Percentiles rank a stretch among this genome's conserved stretches.
These are phyloP conservation scores for Teratosphaeria viscida DNA, from an alignment of 2,329 filamentous ascomycete genomes.

Conservation along the genomic window DNA sequence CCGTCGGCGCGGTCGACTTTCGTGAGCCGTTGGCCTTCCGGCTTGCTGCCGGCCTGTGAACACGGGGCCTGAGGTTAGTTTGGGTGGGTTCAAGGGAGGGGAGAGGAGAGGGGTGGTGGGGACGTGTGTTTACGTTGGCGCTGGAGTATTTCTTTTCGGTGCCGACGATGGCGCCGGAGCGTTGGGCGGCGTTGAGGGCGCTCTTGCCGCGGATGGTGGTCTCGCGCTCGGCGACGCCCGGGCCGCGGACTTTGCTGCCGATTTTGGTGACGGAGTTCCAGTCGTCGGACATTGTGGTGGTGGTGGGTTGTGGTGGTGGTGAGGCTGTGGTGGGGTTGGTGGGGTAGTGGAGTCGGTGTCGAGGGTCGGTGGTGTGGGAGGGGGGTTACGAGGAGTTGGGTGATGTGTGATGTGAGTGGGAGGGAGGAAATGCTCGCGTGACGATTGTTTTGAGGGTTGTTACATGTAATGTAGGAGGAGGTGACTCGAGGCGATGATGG, in stretches of 20 bases:
- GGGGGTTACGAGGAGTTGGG: neutral
- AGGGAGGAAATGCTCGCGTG: neutral
- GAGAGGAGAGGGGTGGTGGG: too few relatives aligned
- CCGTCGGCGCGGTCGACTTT: conserved; percentile 97
- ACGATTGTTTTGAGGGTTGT: neutral
- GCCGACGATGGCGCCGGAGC: conserved; percentile 61
- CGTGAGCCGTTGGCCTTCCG: conserved; percentile 86
- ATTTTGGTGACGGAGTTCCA: conserved; percentile 92
- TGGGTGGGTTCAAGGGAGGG: neutral
- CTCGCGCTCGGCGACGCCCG: conserved; percentile 60
- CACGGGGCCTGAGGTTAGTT: conserved; percentile 14
- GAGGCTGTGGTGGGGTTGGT: neutral
- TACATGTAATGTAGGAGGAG: neutral
- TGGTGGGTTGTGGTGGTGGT: neutral
- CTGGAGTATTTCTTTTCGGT: conserved; percentile 87
- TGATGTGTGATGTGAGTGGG: neutral
- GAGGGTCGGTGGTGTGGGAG: neutral
- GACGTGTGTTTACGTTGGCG: conserved; percentile 59
- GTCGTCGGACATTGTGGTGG: conserved; percentile 34
- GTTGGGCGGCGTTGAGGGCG: conserved; percentile 80
- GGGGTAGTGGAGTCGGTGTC: neutral
- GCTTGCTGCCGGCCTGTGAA: conserved; percentile 22
- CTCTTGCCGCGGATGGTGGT: conserved; percentile 78
- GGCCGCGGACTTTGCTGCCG: conserved; percentile 68
- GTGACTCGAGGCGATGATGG: neutral